Evolutionary conservation across 139 green algal species (phyloP).

Genomic region (Chlamydomonas sp.): DNA sequence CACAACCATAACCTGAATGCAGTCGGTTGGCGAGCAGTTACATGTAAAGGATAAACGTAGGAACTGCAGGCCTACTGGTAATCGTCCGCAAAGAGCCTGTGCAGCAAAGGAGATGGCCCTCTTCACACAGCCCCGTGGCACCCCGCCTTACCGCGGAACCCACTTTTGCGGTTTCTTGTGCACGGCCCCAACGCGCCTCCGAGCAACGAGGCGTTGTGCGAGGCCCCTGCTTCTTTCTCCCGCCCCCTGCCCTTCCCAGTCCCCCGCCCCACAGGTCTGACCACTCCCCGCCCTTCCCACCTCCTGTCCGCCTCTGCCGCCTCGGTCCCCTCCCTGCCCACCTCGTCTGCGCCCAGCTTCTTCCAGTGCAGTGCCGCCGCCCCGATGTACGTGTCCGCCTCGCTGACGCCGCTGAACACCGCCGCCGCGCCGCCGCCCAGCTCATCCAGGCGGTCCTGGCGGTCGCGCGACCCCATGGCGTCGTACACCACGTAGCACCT

Average conservation of each 20-base stretch:
- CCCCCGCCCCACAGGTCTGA: no score
- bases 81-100: no score
- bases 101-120: no score
- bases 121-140: no score
- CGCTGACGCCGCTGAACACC: background rate
- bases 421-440: background rate
- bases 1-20: slow-evolving; percentile 19
- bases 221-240: no score
- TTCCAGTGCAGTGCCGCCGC: background rate
- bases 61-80: background rate
- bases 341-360: background rate
- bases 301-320: no score
- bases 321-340: background rate
- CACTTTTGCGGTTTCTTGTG: no score
- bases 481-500: slow-evolving; percentile 36
- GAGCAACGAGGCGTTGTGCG: no score
- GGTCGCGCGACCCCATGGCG: slow-evolving; percentile 11
- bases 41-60: background rate
- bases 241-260: no score
- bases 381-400: slow-evolving; percentile 32
- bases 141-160: no score
- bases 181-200: no score
- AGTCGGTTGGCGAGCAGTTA: background rate
- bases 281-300: no score
- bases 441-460: background rate